phyloP scores from a whole-genome alignment of 371 early-diverging fungal species.

The Rhizopus delemar region DNA sequence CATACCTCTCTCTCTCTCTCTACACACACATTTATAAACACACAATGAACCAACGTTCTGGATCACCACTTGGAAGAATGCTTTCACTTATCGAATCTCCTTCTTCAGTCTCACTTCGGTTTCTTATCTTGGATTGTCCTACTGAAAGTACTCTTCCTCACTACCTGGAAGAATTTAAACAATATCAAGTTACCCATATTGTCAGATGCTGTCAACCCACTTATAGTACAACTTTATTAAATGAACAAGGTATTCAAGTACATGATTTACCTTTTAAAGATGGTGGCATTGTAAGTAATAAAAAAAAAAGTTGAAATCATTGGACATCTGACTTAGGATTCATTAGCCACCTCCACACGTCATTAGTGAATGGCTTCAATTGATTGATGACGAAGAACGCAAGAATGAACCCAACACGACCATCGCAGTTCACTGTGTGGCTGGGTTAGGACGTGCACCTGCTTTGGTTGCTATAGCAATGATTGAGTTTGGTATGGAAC shows the following conservation, averaged over 20 bases:
- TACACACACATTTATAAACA: constrained; percentile 1
- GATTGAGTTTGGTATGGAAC: constrained; percentile 77
- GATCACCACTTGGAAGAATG: constrained; percentile 54
- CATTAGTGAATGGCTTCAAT: constrained; percentile 70
- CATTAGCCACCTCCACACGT: constrained; percentile 67
- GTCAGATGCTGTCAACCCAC: constrained; percentile 92
- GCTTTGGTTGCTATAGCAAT: constrained; percentile 76
- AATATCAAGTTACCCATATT: constrained; percentile 77
- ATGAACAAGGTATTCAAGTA: constrained; percentile 65
- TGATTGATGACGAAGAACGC: constrained; percentile 54
- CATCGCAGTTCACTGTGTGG: constrained; percentile 84
- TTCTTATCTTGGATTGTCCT: constrained; percentile 88
- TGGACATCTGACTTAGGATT: background rate
- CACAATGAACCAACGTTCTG: constrained; percentile 38
- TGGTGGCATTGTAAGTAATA: constrained; percentile 60
- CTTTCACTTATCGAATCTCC: constrained; percentile 62
- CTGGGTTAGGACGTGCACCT: constrained; percentile 79
- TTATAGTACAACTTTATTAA: constrained; percentile 62
- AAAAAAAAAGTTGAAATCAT: background rate
- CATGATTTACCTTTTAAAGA: constrained; percentile 84
- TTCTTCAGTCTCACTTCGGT: constrained; percentile 53
- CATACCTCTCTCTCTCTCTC: background rate
- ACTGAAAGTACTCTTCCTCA: constrained; percentile 76
- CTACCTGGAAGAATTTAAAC: constrained; percentile 74
- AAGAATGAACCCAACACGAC: constrained; percentile 45